Evolutionary conservation across 257 asterid species (phyloP), one percentile per base, ranked within the genome.

Genomic region (Prunella vulgaris): DNA sequence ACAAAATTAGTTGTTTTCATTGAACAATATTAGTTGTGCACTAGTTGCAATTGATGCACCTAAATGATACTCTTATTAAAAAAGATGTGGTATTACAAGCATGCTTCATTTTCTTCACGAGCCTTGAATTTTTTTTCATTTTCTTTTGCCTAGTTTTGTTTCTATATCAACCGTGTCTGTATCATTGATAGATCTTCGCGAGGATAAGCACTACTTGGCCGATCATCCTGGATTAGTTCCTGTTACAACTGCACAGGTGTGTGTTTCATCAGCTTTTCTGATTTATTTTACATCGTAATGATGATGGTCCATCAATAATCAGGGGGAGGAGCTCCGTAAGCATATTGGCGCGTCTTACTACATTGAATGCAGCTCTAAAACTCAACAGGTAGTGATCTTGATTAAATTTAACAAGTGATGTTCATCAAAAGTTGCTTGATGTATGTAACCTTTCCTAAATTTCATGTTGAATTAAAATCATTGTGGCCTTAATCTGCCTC

Each of bases 291-390:
- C 28, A 60, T 57, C 66, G 56, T 46, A 60, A 20, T 52, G 10
- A 51, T 44, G 54, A 65, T 60, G 62, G 60, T 44, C 25, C 58
- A 21, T 70, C 18, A 28, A 38, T 71, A n/a, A 74, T 76, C 75
- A 93, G 97, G 98, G 98, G 5, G 97, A 93, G 84, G 98, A 90
- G 83, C 96, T 93, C 20, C 90, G 98, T 5, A 90, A 83, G 78
- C 92, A 85, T 65, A 87, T 93, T 59, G 96, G 97, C 18, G 97
- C 97, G 2, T 68, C 93, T 18, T 87, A 85, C 78, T 93, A 93
- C 76, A 84, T 93, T 10, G 98, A 93, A 64, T 93, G 98, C 82
- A 93, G 98, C 82, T 88, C 98, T 22, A 93, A 93, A 82, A 90
- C 98, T 77, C 98, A 93, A 75, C 98, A 90, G 98, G 98, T 93